A percentile compares a stretch with the other conserved stretches of the same genome.
Conservation (phyloP, 2,329 filamentous ascomycete genomes). For the Juglanconis oblonga region DNA sequence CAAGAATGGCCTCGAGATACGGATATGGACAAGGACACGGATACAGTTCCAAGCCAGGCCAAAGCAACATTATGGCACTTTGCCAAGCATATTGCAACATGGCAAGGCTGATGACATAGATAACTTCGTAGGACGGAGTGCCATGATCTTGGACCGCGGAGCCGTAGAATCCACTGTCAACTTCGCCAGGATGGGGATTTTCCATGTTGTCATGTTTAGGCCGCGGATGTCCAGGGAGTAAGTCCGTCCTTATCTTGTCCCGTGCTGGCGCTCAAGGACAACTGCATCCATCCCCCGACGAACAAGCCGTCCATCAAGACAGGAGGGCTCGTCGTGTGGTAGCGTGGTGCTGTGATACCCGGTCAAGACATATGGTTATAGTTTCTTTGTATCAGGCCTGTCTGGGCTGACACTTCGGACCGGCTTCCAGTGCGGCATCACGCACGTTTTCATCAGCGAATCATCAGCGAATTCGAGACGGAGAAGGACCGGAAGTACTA, state of each 20-base stretch:
- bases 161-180: too few relatives aligned
- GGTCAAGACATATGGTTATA: too few relatives aligned
- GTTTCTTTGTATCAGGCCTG: not conserved
- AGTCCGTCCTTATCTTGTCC: slow-evolving; percentile 20
- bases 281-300: slow-evolving; percentile 60
- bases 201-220: slow-evolving; percentile 66
- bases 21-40: too few relatives aligned
- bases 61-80: too few relatives aligned
- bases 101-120: too few relatives aligned
- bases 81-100: too few relatives aligned
- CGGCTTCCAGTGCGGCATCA: slow-evolving; percentile 52
- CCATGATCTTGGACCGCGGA: too few relatives aligned
- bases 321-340: slow-evolving; percentile 55
- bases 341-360: not conserved
- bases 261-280: slow-evolving; percentile 49
- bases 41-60: too few relatives aligned
- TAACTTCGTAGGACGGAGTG: too few relatives aligned
- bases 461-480: slow-evolving; percentile 64
- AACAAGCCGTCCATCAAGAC: slow-evolving; percentile 59
- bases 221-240: slow-evolving; percentile 55
- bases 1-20: too few relatives aligned
- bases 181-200: slow-evolving; percentile 51
- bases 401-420: not conserved
- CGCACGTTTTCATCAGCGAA: slow-evolving; percentile 67
- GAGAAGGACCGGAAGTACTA: slow-evolving; percentile 68